phyloP scores from a whole-genome alignment of 331 rosid genomes.

The Malus hybrid region DNA sequence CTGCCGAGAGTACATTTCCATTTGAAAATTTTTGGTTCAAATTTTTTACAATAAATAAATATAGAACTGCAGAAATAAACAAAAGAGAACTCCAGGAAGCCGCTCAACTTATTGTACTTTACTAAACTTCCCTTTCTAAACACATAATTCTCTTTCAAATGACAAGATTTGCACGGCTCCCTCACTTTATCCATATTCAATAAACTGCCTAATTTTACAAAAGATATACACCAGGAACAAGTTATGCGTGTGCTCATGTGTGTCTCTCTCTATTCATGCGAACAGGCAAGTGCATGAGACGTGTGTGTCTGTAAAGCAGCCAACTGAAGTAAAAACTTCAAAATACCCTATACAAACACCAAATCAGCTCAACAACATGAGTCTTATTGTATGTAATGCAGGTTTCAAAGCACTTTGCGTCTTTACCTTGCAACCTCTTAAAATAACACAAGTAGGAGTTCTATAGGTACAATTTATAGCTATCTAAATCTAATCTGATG shows the following conservation, averaged over 20 bases:
- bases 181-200: background rate
- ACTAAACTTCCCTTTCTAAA: background rate
- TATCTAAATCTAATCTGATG: background rate
- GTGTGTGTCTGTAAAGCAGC: background rate
- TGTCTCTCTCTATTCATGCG: background rate
- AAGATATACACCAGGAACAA: background rate
- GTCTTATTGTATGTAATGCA: background rate
- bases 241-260: background rate
- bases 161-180: background rate
- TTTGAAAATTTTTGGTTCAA: background rate
- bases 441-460: background rate
- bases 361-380: background rate
- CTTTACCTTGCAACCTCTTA: background rate
- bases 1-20: background rate
- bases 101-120: background rate
- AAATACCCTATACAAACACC: background rate
- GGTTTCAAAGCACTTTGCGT: background rate
- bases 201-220: background rate
- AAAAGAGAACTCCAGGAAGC: background rate
- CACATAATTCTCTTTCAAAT: background rate
- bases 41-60: background rate
- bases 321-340: background rate
- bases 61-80: background rate
- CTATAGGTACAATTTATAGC: background rate
- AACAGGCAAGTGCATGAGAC: no score